Evolutionary conservation across 1,284 basidiomycete genomes (phyloP), one percentile per base, ranked within the genome.

Genomic region (Malassezia caprae): DNA sequence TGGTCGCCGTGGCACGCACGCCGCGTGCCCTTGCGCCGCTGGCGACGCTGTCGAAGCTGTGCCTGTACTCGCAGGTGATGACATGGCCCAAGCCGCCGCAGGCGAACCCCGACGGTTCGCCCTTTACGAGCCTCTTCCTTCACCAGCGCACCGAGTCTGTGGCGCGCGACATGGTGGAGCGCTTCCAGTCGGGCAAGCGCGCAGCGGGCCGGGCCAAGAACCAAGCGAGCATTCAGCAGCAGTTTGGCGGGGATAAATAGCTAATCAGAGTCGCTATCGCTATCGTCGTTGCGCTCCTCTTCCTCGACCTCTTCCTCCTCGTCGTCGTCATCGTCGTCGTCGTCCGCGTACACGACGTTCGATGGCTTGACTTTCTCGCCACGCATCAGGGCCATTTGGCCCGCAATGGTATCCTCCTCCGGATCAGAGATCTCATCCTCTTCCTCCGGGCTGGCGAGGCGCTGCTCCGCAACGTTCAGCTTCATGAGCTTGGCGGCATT

Each of bases 331-430:
- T 78, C 80, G 45, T 78, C 77, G 27, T 77, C 76, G 12, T 79
- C 80, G 26, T 79, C 80, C 17, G 42, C 51, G 8, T 48, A 35
- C 5, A 34, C 55, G 10, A 19, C 40, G 27, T 51, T 41, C 12
- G 49, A 40, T 26, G 48, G 58, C 80, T 90, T 93, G 52, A 96
- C 90, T 34, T 82, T 75, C 13, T 85, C 87, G 5, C 94, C 94
- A 50, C 88, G 84, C 89, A 99, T 93, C 47, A 85, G 82, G 2
- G 93, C 91, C 90, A 98, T 96, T 79, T 99, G 94, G 3, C 94
- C 94, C 3, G 91, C 94, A 43, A 98, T 78, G 23, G 91, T 0
- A 41, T 73, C 72, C 51, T 74, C 72, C 31, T 74, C 72, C 0
- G 72, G 70, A 27, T 74, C 72, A 19, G 63, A 65, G 40, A 74